phyloP scores from a whole-genome alignment of 1,284 basidiomycete species.

The Hymenochaete sp. region DNA sequence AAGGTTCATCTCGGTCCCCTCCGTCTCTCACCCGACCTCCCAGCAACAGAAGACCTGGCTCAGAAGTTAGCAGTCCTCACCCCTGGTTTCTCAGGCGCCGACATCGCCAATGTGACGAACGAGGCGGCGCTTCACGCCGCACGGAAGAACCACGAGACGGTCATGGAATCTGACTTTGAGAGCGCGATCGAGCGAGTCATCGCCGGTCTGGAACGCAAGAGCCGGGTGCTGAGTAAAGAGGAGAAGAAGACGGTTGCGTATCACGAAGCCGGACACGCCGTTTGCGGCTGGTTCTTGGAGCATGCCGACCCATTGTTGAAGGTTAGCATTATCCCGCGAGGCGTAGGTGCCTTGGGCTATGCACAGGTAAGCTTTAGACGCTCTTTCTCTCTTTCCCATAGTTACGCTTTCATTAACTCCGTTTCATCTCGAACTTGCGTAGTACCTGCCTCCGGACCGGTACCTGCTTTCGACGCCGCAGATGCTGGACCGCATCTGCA shows the following conservation, averaged over 20 bases:
- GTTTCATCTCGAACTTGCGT: no score
- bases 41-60: conserved; percentile 56
- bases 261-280: conserved; percentile 97
- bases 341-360: conserved; percentile 93
- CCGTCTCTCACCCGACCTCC: conserved; percentile 54
- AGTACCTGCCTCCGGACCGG: conserved; percentile 94
- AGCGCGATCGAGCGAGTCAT: conserved; percentile 98
- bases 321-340: conserved; percentile 97
- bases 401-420: conserved; percentile 8
- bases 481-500: conserved; percentile 93
- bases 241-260: conserved; percentile 99
- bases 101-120: conserved; percentile 98
- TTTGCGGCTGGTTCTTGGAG: conserved; percentile 97
- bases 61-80: conserved; percentile 94
- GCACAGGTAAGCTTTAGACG: conserved; percentile 56
- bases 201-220: conserved; percentile 94
- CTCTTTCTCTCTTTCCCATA: conserved; percentile 3
- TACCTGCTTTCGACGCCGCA: conserved; percentile 95
- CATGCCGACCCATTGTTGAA: conserved; percentile 95
- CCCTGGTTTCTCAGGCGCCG: conserved; percentile 96
- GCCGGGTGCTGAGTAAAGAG: conserved; percentile 83
- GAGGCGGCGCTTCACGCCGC: conserved; percentile 96
- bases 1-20: conserved; percentile 87
- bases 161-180: conserved; percentile 88
- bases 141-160: conserved; percentile 69